Conservation (phyloP, 805 yeast genomes). For the Kuraishia borneana region DNA sequence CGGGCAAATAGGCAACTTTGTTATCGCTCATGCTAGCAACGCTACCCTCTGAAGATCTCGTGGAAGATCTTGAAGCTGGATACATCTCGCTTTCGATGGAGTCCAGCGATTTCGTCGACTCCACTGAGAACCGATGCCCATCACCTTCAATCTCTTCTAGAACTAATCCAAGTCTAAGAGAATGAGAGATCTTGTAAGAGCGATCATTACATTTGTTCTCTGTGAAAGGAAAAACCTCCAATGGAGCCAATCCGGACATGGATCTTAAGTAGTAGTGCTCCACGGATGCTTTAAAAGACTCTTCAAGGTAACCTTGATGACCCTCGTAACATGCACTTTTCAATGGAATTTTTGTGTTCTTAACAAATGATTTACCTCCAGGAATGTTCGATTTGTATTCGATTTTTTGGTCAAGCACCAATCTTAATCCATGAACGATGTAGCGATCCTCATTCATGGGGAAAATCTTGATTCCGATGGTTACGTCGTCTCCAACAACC, state of each 20-base stretch:
- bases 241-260: background rate
- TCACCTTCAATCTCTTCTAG: constrained; percentile 5
- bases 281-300: constrained; percentile 6
- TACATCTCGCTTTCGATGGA: background rate
- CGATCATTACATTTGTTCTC: constrained; percentile 6
- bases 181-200: constrained; percentile 14
- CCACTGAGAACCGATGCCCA: background rate
- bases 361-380: background rate
- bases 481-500: constrained; percentile 9
- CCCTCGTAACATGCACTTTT: background rate
- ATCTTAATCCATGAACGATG: constrained; percentile 11
- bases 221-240: constrained; percentile 12
- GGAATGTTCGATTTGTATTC: constrained; percentile 4
- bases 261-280: background rate
- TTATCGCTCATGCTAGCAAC: constrained; percentile 1
- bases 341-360: background rate
- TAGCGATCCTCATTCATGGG: constrained; percentile 12
- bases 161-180: constrained; percentile 6
- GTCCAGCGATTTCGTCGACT: background rate
- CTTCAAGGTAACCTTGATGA: constrained; percentile 5
- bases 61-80: background rate
- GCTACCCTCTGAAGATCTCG: constrained; percentile 3
- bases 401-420: constrained; percentile 13
- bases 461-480: constrained; percentile 9
- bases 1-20: background rate